Evolutionary conservation across 345 rosid species (phyloP).

Genomic region (Viola odorata): DNA sequence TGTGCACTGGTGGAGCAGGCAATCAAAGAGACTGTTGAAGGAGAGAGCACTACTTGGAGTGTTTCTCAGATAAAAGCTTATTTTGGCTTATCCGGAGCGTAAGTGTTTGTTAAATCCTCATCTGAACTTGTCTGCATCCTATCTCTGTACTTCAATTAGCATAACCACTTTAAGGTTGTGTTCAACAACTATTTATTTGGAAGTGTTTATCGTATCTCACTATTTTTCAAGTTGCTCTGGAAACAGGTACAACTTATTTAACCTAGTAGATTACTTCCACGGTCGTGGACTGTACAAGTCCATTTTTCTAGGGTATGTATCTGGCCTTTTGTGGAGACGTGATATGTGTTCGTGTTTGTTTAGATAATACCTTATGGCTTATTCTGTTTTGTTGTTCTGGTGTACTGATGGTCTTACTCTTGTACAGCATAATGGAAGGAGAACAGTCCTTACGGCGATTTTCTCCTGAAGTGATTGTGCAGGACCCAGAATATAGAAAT

Average conservation of each 20-base stretch:
- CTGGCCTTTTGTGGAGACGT: constrained; percentile 4
- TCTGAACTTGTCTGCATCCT: too few species aligned
- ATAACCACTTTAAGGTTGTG: too few species aligned
- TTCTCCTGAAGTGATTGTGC: constrained; percentile 83
- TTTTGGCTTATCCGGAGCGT: constrained; percentile 98
- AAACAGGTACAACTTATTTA: constrained; percentile 80
- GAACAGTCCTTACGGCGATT: constrained; percentile 66
- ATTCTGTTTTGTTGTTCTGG: neutral
- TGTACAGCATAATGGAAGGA: constrained; percentile 88
- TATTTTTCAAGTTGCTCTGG: constrained; percentile 6
- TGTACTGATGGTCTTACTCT: constrained; percentile 11
- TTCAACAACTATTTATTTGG: too few species aligned
- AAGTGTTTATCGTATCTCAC: too few species aligned
- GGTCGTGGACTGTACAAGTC: constrained; percentile 79
- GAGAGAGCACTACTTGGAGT: constrained; percentile 75
- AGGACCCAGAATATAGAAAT: constrained; percentile 46
- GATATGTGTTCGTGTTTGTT: neutral
- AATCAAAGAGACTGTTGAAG: constrained; percentile 72
- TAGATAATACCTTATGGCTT: neutral
- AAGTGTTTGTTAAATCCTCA: too few species aligned
- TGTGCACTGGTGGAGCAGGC: constrained; percentile 89
- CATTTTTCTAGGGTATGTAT: constrained; percentile 57
- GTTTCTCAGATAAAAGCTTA: constrained; percentile 77
- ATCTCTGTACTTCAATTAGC: too few species aligned
- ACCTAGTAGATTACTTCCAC: constrained; percentile 83